These are phyloP conservation scores for Hypoxylon sp. DNA, from an alignment of 2,329 filamentous ascomycete genomes.

Conservation along the genomic window DNA sequence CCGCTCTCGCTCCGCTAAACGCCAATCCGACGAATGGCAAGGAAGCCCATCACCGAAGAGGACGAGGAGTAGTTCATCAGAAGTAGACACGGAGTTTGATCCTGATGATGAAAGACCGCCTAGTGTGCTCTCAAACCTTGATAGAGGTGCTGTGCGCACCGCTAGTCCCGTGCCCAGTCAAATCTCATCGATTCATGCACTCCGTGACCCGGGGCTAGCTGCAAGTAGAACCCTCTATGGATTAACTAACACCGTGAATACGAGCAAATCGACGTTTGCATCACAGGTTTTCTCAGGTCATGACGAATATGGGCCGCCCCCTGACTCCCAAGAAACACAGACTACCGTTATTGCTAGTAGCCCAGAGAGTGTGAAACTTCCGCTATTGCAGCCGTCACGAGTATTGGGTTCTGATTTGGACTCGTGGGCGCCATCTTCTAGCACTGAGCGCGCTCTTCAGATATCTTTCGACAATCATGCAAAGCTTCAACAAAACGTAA, in stretches of 20 bases:
- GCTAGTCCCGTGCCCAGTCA: slow-evolving; percentile 43
- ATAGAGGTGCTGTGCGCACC: slow-evolving; percentile 41
- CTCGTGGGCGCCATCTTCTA: slow-evolving; percentile 47
- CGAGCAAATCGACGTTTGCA: slow-evolving; percentile 54
- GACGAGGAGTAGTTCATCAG: slow-evolving; percentile 36
- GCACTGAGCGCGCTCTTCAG: slow-evolving; percentile 48
- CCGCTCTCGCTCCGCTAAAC: slow-evolving; percentile 38
- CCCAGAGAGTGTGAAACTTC: slow-evolving; percentile 43
- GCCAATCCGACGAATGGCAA: slow-evolving; percentile 47
- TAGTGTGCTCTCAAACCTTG: slow-evolving; percentile 47
- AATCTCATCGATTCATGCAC: slow-evolving; percentile 23
- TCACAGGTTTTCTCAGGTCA: slow-evolving; percentile 56
- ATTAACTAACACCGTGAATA: slow-evolving; percentile 51
- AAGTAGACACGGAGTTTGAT: slow-evolving; percentile 39
- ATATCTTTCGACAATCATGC: slow-evolving; percentile 40
- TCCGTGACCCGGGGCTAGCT: slow-evolving; percentile 15
- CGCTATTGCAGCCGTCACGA: slow-evolving; percentile 13
- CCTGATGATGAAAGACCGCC: slow-evolving; percentile 41
- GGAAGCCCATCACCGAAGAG: slow-evolving; percentile 45
- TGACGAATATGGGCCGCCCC: slow-evolving; percentile 37
- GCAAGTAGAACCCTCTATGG: slow-evolving; percentile 33
- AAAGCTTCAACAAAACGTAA: slow-evolving; percentile 29
- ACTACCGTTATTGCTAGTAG: slow-evolving; percentile 54
- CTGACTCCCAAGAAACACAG: slow-evolving; percentile 53
- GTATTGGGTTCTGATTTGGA: slow-evolving; percentile 35